phyloP scores from a whole-genome alignment of 257 asterid genomes.

The Capsicum pubescens region DNA sequence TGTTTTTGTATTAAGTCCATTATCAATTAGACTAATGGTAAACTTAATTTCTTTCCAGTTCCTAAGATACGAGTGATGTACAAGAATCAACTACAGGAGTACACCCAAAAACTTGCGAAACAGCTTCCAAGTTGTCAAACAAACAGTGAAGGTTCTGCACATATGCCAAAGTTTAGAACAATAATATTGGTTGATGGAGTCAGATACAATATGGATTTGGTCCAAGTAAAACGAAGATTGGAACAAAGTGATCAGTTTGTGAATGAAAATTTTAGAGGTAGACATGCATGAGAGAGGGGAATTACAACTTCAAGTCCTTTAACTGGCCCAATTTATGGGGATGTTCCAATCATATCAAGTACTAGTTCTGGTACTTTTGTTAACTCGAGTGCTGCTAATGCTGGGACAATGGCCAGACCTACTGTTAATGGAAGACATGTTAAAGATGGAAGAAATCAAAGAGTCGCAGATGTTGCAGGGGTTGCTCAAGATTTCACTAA shows the following conservation, averaged over 20 bases:
- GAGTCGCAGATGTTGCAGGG: not conserved
- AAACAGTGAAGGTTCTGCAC: too few species aligned
- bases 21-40: too few species aligned
- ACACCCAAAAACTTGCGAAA: too few species aligned
- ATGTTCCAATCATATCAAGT: not conserved
- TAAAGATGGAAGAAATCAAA: not conserved
- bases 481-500: not conserved
- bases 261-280: not conserved
- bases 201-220: not conserved
- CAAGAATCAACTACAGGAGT: too few species aligned
- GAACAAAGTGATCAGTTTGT: not conserved
- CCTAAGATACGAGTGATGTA: too few species aligned
- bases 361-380: not conserved
- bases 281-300: conserved; percentile 11
- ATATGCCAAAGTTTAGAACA: too few species aligned
- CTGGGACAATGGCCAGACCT: not conserved
- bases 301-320: not conserved
- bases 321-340: not conserved
- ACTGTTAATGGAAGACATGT: not conserved
- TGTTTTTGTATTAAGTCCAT: too few species aligned
- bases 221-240: not conserved
- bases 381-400: not conserved
- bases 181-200: too few species aligned
- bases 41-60: too few species aligned
- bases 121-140: too few species aligned